Conservation (phyloP, 306 rosid genomes). For the Sphenostylis stenocarpa region DNA sequence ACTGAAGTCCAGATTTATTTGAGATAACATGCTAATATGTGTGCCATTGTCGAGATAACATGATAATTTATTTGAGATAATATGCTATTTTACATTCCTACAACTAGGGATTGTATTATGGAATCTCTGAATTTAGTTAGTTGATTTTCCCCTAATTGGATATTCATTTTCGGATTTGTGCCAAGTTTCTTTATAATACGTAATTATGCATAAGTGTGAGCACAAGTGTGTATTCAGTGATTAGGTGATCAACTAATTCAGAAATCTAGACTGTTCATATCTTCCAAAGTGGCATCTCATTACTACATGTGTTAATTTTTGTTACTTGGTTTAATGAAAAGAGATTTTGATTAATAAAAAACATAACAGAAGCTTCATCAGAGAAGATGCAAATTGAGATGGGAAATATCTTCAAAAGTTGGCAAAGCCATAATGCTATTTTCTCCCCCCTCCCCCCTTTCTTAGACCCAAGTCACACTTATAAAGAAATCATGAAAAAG, state of each 20-base stretch:
- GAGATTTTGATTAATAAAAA: neutral
- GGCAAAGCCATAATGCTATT: neutral
- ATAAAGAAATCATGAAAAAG: neutral
- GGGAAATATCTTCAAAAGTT: neutral
- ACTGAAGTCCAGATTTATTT: neutral
- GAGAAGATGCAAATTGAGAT: neutral
- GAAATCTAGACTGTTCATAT: neutral
- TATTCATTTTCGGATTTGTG: neutral
- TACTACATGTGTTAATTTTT: neutral
- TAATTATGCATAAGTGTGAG: neutral
- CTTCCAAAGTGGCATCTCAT: neutral
- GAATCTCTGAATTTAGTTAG: slow-evolving; percentile 6
- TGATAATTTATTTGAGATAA: neutral
- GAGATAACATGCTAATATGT: neutral
- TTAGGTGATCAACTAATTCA: neutral
- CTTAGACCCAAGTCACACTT: neutral
- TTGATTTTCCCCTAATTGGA: neutral
- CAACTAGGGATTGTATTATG: neutral
- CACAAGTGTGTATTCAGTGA: neutral
- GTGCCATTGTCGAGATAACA: neutral
- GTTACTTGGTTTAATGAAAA: neutral
- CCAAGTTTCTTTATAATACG: neutral
- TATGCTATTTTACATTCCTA: slow-evolving; percentile 3
- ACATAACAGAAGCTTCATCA: neutral
- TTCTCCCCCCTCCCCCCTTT: neutral